Conservation (phyloP, 2,329 filamentous ascomycete species). For the Mollisia scopiformis region DNA sequence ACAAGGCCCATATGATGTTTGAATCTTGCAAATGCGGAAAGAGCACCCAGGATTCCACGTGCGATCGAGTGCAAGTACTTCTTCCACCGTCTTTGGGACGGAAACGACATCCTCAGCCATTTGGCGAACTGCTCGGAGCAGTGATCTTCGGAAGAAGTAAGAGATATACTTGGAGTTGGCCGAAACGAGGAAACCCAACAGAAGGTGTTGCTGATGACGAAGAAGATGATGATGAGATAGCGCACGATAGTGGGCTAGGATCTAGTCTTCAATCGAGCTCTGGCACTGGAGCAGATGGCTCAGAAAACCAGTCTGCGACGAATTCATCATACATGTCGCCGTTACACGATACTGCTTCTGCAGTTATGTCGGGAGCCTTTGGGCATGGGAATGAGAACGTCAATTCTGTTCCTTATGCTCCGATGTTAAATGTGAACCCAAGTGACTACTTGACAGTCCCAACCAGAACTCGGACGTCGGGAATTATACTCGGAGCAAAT, state of each 20-base stretch:
- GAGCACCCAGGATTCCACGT: neutral
- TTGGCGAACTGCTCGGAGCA: neutral
- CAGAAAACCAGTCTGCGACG: too few species aligned
- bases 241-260: neutral
- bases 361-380: too few species aligned
- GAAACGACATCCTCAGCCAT: neutral
- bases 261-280: neutral
- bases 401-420: too few species aligned
- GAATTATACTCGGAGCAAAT: too few species aligned
- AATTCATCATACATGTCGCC: too few species aligned
- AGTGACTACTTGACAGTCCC: too few species aligned
- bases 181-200: conserved; percentile 1
- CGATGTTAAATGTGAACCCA: too few species aligned
- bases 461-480: too few species aligned
- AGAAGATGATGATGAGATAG: neutral
- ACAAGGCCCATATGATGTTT: conserved; percentile 2
- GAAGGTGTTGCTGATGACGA: neutral
- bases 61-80: conserved; percentile 13
- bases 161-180: neutral
- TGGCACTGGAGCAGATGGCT: too few species aligned
- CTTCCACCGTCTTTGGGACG: neutral
- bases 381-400: too few species aligned
- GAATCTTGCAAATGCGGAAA: neutral
- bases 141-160: conserved; percentile 13
- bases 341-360: too few species aligned